Base-by-base conservation (phyloP, 257 asterid species). In the Forsythia suspensa region DNA sequence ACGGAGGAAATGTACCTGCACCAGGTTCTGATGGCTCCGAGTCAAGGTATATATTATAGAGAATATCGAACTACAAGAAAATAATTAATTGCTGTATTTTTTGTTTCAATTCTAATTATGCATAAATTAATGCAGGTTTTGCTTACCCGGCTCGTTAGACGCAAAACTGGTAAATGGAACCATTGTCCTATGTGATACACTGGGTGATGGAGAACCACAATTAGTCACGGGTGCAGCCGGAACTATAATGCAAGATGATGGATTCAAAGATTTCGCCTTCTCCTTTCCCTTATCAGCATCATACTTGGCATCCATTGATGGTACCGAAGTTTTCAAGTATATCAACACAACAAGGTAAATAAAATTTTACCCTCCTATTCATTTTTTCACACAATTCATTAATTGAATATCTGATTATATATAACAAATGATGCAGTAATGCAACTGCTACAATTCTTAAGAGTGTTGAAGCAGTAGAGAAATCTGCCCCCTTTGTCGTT, bases 281-380 rank as follows among this genome's bases (percentile, higher is more conserved):
- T n/a, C 88, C 61, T 89, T 84, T 36, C 93, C 94, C 20, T 41
- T 92, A 24, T 67, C 94, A 2, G 84, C 87, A 8, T 82, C 94
- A 1, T 87, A 82, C 79, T 38, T 92, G 55, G 85, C 73, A 69
- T 7, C 70, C 38, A 38, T 4, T 0, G 90, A 90, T n/a, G 94
- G 92, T 6, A 67, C 24, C 8, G 3, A 46, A 42, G 76, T 88
- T 42, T 34, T n/a, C 9, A 18, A 44, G 4, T 89, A 91, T 42
- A 80, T 90, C 7, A 88, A 91, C 80, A 37, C 71, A 46, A 79
- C 93, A 51, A 79, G 88, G 95, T 88, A 21, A 16, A 37, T 51
- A 21, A 29, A 55, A 16, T 55, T 55, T 9, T 5, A 52, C 18
- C 65, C 65, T 55, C 3, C 29, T 55, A 7, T 18, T 51, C 8